Conservation (phyloP, 1,139 yeast genomes). For the Taphrina flavorubra region DNA sequence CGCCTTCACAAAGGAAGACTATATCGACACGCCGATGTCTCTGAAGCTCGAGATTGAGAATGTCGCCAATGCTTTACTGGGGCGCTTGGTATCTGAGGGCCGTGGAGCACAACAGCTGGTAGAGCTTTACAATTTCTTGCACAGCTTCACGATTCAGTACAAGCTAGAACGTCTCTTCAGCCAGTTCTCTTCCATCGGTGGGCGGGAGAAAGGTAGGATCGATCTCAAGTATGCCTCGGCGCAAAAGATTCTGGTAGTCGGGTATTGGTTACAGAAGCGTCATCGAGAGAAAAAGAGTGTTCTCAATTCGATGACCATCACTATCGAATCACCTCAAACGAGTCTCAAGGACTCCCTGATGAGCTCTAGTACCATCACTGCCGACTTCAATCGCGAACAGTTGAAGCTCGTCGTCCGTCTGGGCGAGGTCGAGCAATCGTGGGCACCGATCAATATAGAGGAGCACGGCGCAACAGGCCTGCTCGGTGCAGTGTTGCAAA, state of each 20-base stretch:
- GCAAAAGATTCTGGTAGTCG: conserved; percentile 26
- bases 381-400: conserved; percentile 28
- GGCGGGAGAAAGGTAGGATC: conserved; percentile 23
- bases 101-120: conserved; percentile 54
- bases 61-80: conserved; percentile 20
- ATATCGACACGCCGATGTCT: conserved; percentile 23
- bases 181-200: conserved; percentile 27
- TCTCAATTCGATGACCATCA: conserved; percentile 28
- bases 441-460: conserved; percentile 1
- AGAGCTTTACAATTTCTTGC: conserved; percentile 70
- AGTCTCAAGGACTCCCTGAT: conserved; percentile 1
- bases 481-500: conserved; percentile 6
- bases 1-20: conserved; percentile 4
- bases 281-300: conserved; percentile 22
- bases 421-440: conserved; percentile 6
- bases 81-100: conserved; percentile 13
- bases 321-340: conserved; percentile 13
- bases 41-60: conserved; percentile 48
- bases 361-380: conserved; percentile 1
- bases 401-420: conserved; percentile 14
- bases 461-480: conserved; percentile 19
- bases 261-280: conserved; percentile 33
- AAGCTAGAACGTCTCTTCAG: conserved; percentile 41
- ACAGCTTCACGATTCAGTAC: conserved; percentile 47
- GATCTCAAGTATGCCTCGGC: conserved; percentile 38